These are phyloP conservation scores for Xylaria sp. DNA, from an alignment of 2,329 filamentous ascomycete genomes.

Conservation along the genomic window DNA sequence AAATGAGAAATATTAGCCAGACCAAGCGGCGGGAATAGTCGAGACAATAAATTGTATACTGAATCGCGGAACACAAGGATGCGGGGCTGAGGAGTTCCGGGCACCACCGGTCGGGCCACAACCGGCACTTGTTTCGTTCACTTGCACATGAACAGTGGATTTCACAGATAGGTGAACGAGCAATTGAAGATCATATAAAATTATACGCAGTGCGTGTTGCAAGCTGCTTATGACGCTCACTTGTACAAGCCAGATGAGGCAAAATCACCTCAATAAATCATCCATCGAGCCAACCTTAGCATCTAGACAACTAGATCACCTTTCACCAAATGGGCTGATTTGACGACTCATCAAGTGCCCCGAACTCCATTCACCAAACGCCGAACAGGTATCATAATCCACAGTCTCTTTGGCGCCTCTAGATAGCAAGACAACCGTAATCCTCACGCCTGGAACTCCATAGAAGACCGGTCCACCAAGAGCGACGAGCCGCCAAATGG, in stretches of 20 bases:
- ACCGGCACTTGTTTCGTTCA: not conserved
- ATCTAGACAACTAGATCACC: not conserved
- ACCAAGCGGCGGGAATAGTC: not conserved
- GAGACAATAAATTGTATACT: not conserved
- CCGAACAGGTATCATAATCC: conserved; percentile 28
- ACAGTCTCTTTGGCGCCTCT: not conserved
- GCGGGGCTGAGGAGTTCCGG: not conserved
- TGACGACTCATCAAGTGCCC: not conserved
- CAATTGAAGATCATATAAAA: not conserved
- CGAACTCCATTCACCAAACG: conserved; percentile 24
- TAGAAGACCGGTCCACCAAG: not conserved
- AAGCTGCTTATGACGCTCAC: not conserved
- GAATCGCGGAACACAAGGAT: conserved; percentile 6
- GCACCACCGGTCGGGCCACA: not conserved
- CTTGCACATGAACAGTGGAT: not conserved
- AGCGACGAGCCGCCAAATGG: not conserved
- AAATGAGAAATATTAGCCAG: too few relatives aligned
- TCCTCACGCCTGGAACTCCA: conserved; percentile 12
- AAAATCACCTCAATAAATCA: not conserved
- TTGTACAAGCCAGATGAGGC: conserved; percentile 14
- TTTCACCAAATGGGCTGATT: not conserved
- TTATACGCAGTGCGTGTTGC: not conserved
- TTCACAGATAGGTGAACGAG: not conserved
- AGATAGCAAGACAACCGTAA: conserved; percentile 7
- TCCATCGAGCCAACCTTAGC: not conserved